Evolutionary conservation across 345 rosid species (phyloP).

Genomic region (Odontarrhena argentea): DNA sequence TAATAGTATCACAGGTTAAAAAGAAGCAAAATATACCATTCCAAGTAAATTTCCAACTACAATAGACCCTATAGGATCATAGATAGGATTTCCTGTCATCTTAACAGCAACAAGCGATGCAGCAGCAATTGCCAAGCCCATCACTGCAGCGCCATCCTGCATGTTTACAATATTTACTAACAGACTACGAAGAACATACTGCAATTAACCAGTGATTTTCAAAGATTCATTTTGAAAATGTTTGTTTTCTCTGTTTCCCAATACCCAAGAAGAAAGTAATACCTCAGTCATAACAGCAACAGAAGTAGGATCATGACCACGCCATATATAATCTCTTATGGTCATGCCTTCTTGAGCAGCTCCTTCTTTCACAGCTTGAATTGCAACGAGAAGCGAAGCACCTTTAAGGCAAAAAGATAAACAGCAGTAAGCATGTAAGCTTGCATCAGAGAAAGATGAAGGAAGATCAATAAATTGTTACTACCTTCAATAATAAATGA

Average conservation of each 20-base stretch:
- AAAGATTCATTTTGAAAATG: background rate
- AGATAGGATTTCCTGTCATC: conserved; percentile 82
- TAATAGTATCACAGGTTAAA: background rate
- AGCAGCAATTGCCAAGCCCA: conserved; percentile 88
- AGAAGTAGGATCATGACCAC: conserved; percentile 99
- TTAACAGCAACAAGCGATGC: conserved; percentile 89
- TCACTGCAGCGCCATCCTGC: conserved; percentile 99
- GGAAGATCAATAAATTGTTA: conserved; percentile 17
- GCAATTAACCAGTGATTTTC: conserved; percentile 6
- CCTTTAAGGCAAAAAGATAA: conserved; percentile 47
- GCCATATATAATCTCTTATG: conserved; percentile 88
- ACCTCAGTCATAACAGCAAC: conserved; percentile 99
- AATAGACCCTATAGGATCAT: conserved; percentile 94
- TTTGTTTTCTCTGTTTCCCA: background rate
- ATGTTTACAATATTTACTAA: conserved; percentile 26
- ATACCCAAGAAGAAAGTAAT: conserved; percentile 12
- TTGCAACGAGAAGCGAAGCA: conserved; percentile 93
- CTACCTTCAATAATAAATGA: conserved; percentile 93
- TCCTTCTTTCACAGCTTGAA: conserved; percentile 94
- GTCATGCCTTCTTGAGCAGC: conserved; percentile 97
- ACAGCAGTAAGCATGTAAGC: background rate
- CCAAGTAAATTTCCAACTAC: conserved; percentile 92
- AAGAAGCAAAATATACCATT: conserved; percentile 55
- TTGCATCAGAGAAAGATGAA: conserved; percentile 15
- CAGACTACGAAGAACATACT: background rate